Conservation (phyloP, 2,329 filamentous ascomycete genomes). For the Aspergillus luchuensis region DNA sequence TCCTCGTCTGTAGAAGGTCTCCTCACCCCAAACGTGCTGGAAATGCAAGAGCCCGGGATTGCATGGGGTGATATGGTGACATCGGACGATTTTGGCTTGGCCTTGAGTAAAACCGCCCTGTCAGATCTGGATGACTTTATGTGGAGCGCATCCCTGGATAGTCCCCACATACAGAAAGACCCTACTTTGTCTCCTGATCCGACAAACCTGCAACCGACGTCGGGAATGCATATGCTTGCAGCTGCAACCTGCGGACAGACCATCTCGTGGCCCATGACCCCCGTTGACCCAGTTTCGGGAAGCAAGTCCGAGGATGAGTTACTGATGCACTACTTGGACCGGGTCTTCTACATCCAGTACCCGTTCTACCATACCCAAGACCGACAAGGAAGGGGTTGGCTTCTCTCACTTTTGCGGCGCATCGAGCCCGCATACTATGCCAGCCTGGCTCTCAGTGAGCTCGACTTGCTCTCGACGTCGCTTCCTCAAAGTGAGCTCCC, state of each 20-base stretch:
- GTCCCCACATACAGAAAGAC: background rate
- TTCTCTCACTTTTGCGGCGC: background rate
- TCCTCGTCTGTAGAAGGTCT: background rate
- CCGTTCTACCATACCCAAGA: background rate
- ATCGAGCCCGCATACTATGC: constrained; percentile 2
- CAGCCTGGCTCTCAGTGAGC: constrained; percentile 1
- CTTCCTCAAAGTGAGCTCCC: background rate
- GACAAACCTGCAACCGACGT: background rate
- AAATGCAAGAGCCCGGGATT: background rate
- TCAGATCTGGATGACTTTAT: background rate
- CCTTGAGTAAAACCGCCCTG: background rate
- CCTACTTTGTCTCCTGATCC: background rate
- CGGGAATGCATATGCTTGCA: background rate
- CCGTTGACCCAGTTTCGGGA: background rate
- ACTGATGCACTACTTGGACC: constrained; percentile 8
- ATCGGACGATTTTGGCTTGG: background rate
- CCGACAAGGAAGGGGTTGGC: constrained; percentile 4
- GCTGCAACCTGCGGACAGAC: background rate
- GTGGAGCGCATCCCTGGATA: background rate
- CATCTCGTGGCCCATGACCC: background rate
- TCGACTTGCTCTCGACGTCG: background rate
- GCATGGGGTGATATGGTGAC: background rate
- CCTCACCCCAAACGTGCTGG: background rate
- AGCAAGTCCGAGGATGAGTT: background rate
- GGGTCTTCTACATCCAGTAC: constrained; percentile 3